Conservation (phyloP, 163 green algal genomes). For the Chlorella variabilis region DNA sequence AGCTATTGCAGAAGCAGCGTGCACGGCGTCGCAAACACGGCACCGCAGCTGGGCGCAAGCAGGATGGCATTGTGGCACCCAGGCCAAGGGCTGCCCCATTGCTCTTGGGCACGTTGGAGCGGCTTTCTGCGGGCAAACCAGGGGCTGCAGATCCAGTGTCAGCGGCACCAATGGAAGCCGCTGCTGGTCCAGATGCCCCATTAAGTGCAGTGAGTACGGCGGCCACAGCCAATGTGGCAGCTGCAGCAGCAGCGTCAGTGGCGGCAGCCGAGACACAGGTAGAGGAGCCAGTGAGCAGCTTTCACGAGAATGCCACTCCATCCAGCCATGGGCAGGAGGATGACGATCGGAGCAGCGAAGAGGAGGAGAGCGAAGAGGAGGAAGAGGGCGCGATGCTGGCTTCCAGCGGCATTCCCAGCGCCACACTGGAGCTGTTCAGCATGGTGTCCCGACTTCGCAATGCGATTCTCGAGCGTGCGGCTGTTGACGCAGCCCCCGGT, state of each 20-base stretch:
- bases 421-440: slow-evolving; percentile 44
- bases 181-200: too few species aligned
- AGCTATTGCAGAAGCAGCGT: neutral
- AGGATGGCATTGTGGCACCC: too few species aligned
- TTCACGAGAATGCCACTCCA: neutral
- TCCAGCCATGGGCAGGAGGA: neutral
- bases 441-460: slow-evolving; percentile 31
- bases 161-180: too few species aligned
- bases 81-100: neutral
- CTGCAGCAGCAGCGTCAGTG: neutral
- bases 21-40: neutral
- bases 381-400: neutral
- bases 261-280: neutral
- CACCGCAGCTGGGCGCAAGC: neutral
- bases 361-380: neutral
- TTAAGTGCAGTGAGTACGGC: neutral
- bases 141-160: neutral
- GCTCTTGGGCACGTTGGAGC: neutral
- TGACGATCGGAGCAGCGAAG: neutral
- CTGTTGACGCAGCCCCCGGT: too few species aligned
- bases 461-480: too few species aligned
- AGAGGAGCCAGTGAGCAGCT: neutral
- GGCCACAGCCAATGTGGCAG: neutral
- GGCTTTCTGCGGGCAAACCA: neutral
- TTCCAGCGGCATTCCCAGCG: neutral